These are phyloP conservation scores for Kalanchoe fedtschenkoi DNA, from an alignment of 164 flowering plant genomes.

Conservation along the genomic window DNA sequence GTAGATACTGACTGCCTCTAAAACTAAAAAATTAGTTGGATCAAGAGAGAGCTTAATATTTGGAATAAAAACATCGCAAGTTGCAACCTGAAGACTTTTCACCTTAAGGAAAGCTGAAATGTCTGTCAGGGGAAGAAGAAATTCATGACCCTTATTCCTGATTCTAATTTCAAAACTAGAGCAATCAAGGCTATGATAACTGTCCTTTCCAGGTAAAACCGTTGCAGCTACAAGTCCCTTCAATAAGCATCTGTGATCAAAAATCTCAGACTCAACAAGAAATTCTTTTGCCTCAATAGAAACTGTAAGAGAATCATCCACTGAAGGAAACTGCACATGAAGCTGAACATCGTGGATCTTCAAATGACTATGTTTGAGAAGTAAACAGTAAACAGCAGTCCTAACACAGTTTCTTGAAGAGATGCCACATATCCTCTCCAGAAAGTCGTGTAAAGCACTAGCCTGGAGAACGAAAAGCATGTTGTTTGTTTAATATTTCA, in stretches of 20 bases:
- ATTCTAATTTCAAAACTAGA: slow-evolving; percentile 38
- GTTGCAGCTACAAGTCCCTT: slow-evolving; percentile 34
- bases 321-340: slow-evolving; percentile 33
- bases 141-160: slow-evolving; percentile 24
- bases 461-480: slow-evolving; percentile 38
- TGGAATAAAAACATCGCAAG: slow-evolving; percentile 28
- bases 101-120: slow-evolving; percentile 20
- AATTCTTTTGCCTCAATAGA: slow-evolving; percentile 32
- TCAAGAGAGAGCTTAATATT: slow-evolving; percentile 36
- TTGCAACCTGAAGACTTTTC: slow-evolving; percentile 38
- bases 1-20: slow-evolving; percentile 17
- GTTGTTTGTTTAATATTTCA: too few relatives aligned
- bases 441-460: slow-evolving; percentile 38
- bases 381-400: slow-evolving; percentile 28
- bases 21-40: slow-evolving; percentile 38
- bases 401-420: slow-evolving; percentile 24
- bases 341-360: slow-evolving; percentile 30
- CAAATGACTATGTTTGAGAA: slow-evolving; percentile 38
- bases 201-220: slow-evolving; percentile 24
- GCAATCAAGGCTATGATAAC: slow-evolving; percentile 27
- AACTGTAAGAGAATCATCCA: slow-evolving; percentile 23
- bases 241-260: slow-evolving; percentile 27
- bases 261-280: slow-evolving; percentile 22
- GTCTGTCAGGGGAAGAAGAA: slow-evolving; percentile 23
- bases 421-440: slow-evolving; percentile 32